Base-by-base conservation (phyloP, 2,329 filamentous ascomycete genomes). In the Penicillium sp. region DNA sequence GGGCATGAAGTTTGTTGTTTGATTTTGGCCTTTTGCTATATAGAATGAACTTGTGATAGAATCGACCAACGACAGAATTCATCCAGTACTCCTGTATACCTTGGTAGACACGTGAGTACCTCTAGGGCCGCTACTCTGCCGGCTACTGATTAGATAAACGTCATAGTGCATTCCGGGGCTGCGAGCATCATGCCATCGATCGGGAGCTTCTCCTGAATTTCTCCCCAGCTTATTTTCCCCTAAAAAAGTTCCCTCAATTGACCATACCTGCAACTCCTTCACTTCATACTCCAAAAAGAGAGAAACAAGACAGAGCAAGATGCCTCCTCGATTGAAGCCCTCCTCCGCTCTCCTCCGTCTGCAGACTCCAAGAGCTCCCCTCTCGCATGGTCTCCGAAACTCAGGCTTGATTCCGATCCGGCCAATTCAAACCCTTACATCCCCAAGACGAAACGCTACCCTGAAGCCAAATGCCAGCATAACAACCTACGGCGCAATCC, bases 1-100 rank as follows among this genome's bases (percentile, higher is more conserved):
- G 1, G 91, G 91, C 7, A 88, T 92, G 86, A 84, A 53, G 31
- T 45, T 60, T n/a, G 57, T 50, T 7, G n/a, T 26, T 41, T 60
- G 35, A 35, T 51, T 51, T 45, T 26, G 26, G 15, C 47, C 31
- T 21, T 51, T 30, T 48, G n/a, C n/a, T n/a, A 8, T 6, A 26
- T 17, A 29, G 47, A 50, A 29, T 7, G 17, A 11, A 50, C 45
- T 50, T 31, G 31, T 35, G n/a, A 52, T 52, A 52, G 50, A 52
- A 35, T 13, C 7, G 19, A 52, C 21, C 19, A 7, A 52, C 26
- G 26, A 26, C 23, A 23, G 7, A 19, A n/a, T 23, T 26, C 21
- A 26, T 7, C 11, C 35, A 9, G n/a, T 26, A 19, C 17, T 29
- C 30, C 8, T 23, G 47, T 51, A 51, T 35, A 51, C 15, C n/a